Base-by-base conservation (phyloP, 805 yeast species). In the Candida ipomoeae region DNA sequence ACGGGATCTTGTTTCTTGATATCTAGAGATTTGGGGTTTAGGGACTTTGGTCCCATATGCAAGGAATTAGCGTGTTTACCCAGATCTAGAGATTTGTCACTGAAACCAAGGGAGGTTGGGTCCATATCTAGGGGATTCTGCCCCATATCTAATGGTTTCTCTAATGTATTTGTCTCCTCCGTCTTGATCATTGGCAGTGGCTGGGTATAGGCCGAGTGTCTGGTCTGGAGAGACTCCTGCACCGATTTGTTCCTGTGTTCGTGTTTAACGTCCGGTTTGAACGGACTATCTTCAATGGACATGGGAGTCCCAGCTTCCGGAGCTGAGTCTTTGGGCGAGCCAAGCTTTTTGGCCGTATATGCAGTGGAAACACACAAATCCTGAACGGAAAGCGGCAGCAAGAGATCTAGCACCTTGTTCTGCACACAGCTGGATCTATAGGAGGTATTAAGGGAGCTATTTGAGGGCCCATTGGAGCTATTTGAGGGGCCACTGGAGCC, bases 331-430 rank as follows among this genome's bases (percentile, higher is more conserved):
- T 40, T 47, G 20, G 52, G 43, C 3, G 46, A 29, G 11, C 17
- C 11, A n/a, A 18, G 10, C 32, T 45, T 53, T n/a, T 48, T 55
- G 13, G 50, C 44, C 11, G 53, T 42, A 14, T 54, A 50, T 5
- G 52, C 50, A 35, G 54, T 40, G 33, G 54, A 42, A 38, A 62
- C 66, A 41, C 68, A 65, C 50, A 67, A 52, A 55, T 70, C 76
- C 46, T 71, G 74, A 23, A 70, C 62, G 8, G 70, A 63, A 18
- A 73, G 61, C 10, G 78, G 78, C 54, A 74, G 71, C 48, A 73
- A 62, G 42, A 73, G 60, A 48, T 71, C 75, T 40, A 70, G 59
- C 32, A 66, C 67, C 40, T 65, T 64, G 47, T 50, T 52, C 46
- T 44, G 39, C 46, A 44, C 46, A 36, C 31, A 35, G 21, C 1